Conservation (phyloP, 805 yeast genomes). For the Teunomyces atbi region DNA sequence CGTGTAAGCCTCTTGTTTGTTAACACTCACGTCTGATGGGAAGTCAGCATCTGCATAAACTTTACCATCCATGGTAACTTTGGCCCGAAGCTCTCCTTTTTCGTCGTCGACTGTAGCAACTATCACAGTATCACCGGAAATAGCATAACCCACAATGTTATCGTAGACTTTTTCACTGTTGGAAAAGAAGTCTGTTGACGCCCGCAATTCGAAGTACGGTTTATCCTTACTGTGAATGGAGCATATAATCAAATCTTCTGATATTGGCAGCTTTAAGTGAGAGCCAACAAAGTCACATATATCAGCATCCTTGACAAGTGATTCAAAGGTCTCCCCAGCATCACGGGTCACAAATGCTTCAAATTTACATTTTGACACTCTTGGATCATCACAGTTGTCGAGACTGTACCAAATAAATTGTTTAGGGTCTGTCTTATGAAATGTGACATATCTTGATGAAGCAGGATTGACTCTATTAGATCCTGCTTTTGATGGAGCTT, state of each 20-base stretch:
- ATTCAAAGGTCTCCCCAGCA: slow-evolving; percentile 62
- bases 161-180: slow-evolving; percentile 46
- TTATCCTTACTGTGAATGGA: slow-evolving; percentile 41
- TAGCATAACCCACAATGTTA: slow-evolving; percentile 69
- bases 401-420: slow-evolving; percentile 72
- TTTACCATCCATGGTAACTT: slow-evolving; percentile 75
- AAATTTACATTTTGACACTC: slow-evolving; percentile 48
- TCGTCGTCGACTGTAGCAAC: slow-evolving; percentile 61
- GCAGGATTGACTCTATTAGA: slow-evolving; percentile 17
- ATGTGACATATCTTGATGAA: slow-evolving; percentile 41
- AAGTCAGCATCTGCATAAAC: slow-evolving; percentile 75
- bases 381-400: slow-evolving; percentile 50
- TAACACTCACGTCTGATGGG: slow-evolving; percentile 62
- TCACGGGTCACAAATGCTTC: slow-evolving; percentile 63
- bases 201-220: slow-evolving; percentile 29
- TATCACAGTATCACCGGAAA: slow-evolving; percentile 66
- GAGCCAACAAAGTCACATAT: slow-evolving; percentile 69
- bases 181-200: slow-evolving; percentile 55
- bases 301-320: slow-evolving; percentile 50
- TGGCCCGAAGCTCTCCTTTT: slow-evolving; percentile 52
- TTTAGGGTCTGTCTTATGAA: slow-evolving; percentile 55
- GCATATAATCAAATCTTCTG: slow-evolving; percentile 60
- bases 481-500: slow-evolving; percentile 50
- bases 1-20: slow-evolving; percentile 63
- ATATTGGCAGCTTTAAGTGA: slow-evolving; percentile 37